Conservation (phyloP, 208 protist genomes). For the Crithidia mellificae region DNA sequence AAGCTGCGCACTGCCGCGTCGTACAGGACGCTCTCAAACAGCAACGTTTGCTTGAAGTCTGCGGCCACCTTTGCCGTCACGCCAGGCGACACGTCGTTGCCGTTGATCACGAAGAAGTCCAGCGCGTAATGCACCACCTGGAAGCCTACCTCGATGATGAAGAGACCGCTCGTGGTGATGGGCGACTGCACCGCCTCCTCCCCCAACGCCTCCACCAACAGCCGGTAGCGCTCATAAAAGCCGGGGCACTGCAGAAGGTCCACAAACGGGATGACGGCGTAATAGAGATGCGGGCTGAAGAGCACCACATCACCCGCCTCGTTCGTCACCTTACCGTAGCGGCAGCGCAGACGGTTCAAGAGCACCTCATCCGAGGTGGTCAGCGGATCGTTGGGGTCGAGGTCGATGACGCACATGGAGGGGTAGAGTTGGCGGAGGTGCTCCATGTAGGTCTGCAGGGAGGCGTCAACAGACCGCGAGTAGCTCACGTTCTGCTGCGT, state of each 20-base stretch:
- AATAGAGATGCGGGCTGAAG: slow-evolving; percentile 72
- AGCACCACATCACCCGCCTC: slow-evolving; percentile 42
- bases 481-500: slow-evolving; percentile 34
- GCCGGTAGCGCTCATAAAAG: slow-evolving; percentile 22
- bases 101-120: slow-evolving; percentile 84
- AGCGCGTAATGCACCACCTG: slow-evolving; percentile 88
- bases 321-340: slow-evolving; percentile 78
- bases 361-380: slow-evolving; percentile 66
- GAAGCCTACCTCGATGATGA: slow-evolving; percentile 85
- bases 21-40: slow-evolving; percentile 83
- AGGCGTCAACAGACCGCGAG: slow-evolving; percentile 47
- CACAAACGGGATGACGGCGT: slow-evolving; percentile 64
- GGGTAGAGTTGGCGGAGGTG: slow-evolving; percentile 66
- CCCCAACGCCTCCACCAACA: slow-evolving; percentile 18
- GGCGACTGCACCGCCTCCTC: slow-evolving; percentile 31
- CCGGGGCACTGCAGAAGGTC: slow-evolving; percentile 42
- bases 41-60: slow-evolving; percentile 72
- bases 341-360: slow-evolving; percentile 75
- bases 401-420: slow-evolving; percentile 64
- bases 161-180: slow-evolving; percentile 59
- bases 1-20: slow-evolving; percentile 68
- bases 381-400: slow-evolving; percentile 60
- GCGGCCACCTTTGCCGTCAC: slow-evolving; percentile 59
- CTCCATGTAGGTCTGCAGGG: slow-evolving; percentile 67
- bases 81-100: slow-evolving; percentile 47